Evolutionary conservation across 1,139 yeast genomes (phyloP), one percentile per base, ranked within the genome.

Genomic region (Scheffersomyces quercinus): DNA sequence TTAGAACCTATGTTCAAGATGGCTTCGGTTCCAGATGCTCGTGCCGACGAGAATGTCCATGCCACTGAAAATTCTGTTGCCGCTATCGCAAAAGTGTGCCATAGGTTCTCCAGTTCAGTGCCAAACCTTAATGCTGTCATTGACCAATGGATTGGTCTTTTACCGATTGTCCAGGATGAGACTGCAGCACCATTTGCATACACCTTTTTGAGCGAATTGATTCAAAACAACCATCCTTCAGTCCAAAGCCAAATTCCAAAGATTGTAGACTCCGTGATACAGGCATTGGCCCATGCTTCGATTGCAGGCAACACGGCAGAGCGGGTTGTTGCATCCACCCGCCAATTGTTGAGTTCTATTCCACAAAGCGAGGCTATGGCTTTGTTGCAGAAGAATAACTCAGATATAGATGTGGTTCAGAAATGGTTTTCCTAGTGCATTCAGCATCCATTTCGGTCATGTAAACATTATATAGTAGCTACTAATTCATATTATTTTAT

Each of bases 101-200:
- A 78, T 49, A 64, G 78, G 12, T 83, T 69, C 54, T 83, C 83
- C 13, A 56, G 74, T 11, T 66, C 76, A 37, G 73, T 88, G 35
- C 85, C 88, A 35, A 79, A 83, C 58, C 68, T 83, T 48, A 82
- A 85, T 53, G 73, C 77, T 26, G 78, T 87, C 15, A 70, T 88
- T 42, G 77, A 75, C 31, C 86, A 81, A 51, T 93, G 98, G 98
- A 71, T 93, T 44, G 77, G 78, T 49, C 78, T 90, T 11, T 77
- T 93, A 55, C 99, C 99, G 28, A 79, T 91, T 38, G 68, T 83
- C 14, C 85, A 83, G 54, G 97, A 93, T 64, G 88, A 83, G 36
- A 95, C 88, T 54, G 96, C 95, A 7, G 97, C 98, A 2, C 83
- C 90, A n/a, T 88, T 76, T 64, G 84, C 90, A 24, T 93, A 89